Base-by-base conservation (phyloP, 495 filamentous ascomycete species). In the Lindgomyces ingoldianus region DNA sequence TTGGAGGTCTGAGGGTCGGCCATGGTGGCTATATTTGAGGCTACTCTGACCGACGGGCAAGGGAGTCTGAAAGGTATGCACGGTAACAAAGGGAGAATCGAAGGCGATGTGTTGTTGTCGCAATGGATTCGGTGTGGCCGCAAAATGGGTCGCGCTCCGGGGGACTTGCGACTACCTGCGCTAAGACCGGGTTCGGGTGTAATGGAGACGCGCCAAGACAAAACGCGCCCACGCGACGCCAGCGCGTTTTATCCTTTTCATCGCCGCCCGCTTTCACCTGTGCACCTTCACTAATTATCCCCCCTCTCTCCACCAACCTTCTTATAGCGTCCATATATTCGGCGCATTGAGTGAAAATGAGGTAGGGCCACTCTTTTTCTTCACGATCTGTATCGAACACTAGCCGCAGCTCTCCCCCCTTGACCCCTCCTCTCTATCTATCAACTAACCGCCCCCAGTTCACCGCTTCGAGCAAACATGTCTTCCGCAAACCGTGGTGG, bases 401-500 rank as follows among this genome's bases (percentile, higher is more conserved):
- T 50, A 8, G 45, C 45, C 65, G 59, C 24, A 39, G 33, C 24
- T 48, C 27, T 45, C 27, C 53, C 46, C 26, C 62, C 65, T 57
- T 45, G 24, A n/a, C 29, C 52, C 24, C 62, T 39, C 21, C 29
- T 36, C 48, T 63, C 25, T 55, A 41, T n/a, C 19, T 27, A 26
- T 3, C 4, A 53, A n/a, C 48, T 22, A 19, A 26, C 47, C 30
- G 30, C 50, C 62, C 61, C 58, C 50, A 86, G 91, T 81, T 92
- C 91, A 74, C 92, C 92, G 73, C 84, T 96, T 56, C 89, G 88
- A 76, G 83, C 86, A 57, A 91, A 85, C 77, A 88, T 89, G 81
- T 86, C 89, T 63, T 91, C 92, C 69, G 92, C 89, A 70, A 97
- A 97, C 75, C 87, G 91, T 60, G 91, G 91, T 54, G 66, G 81